These are phyloP conservation scores for Ambrosiella cleistominuta DNA, from an alignment of 2,329 filamentous ascomycete genomes.

Conservation along the genomic window DNA sequence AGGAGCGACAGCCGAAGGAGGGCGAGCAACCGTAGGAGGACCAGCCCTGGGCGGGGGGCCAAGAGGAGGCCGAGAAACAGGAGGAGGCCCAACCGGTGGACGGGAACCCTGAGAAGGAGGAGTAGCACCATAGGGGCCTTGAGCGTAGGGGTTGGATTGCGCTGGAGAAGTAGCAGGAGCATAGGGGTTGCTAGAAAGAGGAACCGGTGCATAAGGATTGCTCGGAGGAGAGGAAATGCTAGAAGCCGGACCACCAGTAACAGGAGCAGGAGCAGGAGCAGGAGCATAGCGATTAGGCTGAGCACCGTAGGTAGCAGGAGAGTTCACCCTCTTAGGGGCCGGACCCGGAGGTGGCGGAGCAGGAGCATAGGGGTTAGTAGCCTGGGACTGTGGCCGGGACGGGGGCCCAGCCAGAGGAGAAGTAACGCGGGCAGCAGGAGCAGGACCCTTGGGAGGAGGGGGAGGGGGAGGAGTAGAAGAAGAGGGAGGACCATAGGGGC, in stretches of 20 bases:
- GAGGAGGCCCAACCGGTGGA: slow-evolving; percentile 17
- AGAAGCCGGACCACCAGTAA: slow-evolving; percentile 27
- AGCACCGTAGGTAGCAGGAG: slow-evolving; percentile 57
- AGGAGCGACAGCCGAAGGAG: slow-evolving; percentile 29
- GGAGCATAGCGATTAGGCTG: slow-evolving; percentile 31
- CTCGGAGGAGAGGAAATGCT: slow-evolving; percentile 27
- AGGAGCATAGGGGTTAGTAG: slow-evolving; percentile 28
- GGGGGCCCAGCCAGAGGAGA: slow-evolving; percentile 48
- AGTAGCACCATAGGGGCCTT: slow-evolving; percentile 30
- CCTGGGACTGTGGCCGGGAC: slow-evolving; percentile 13
- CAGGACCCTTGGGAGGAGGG: slow-evolving; percentile 67
- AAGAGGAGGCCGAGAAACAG: slow-evolving; percentile 17
- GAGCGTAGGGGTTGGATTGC: background rate
- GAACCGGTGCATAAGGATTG: slow-evolving; percentile 26
- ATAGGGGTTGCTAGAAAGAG: slow-evolving; percentile 15
- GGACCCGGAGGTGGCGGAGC: slow-evolving; percentile 21
- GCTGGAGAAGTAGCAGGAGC: background rate
- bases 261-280: slow-evolving; percentile 23
- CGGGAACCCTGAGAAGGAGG: slow-evolving; percentile 25
- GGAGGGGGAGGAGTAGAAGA: slow-evolving; percentile 58
- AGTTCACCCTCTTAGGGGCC: slow-evolving; percentile 41
- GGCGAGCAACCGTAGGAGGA: slow-evolving; percentile 15
- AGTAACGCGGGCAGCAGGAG: slow-evolving; percentile 44
- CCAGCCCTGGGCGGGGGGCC: slow-evolving; percentile 11
- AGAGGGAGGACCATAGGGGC: slow-evolving; percentile 42